Conservation (phyloP, 2,329 filamentous ascomycete species). For the Ophiocordyceps camponoti-leonardi region DNA sequence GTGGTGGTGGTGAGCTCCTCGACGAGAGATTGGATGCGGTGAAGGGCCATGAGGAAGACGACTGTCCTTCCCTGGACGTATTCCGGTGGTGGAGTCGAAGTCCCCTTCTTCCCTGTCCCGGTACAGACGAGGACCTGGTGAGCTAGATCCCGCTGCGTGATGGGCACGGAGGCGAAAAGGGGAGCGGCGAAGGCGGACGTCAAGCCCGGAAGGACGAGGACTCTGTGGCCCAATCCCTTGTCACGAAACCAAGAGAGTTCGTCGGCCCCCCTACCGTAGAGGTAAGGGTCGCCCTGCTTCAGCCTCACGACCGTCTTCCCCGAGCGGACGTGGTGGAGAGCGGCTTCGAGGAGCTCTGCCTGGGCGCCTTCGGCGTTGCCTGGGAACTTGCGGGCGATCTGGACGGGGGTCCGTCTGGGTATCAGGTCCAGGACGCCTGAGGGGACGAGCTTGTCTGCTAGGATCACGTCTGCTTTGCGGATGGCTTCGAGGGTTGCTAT, state of each 20-base stretch:
- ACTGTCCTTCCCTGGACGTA: conserved; percentile 65
- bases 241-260: conserved; percentile 71
- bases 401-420: conserved; percentile 71
- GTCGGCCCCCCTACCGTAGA: conserved; percentile 89
- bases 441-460: conserved; percentile 76
- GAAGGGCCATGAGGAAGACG: conserved; percentile 89
- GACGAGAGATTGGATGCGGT: conserved; percentile 62
- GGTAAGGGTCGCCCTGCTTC: conserved; percentile 93
- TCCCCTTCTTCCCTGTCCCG: conserved; percentile 81
- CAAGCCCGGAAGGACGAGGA: conserved; percentile 70
- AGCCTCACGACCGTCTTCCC: conserved; percentile 74
- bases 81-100: conserved; percentile 59
- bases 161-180: conserved; percentile 72
- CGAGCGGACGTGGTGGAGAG: conserved; percentile 43
- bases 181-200: conserved; percentile 78
- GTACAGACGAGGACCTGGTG: conserved; percentile 96
- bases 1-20: conserved; percentile 41
- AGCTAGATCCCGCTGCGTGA: conserved; percentile 75
- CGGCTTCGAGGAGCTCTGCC: conserved; percentile 68
- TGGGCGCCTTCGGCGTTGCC: conserved; percentile 92
- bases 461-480: conserved; percentile 55
- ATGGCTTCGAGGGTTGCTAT: conserved; percentile 65
- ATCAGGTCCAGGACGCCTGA: conserved; percentile 75
- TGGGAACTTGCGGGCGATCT: conserved; percentile 93
- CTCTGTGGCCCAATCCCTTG: conserved; percentile 46